phyloP scores from a whole-genome alignment of 108 stramenopile genomes.

The Conticribra guillardii region DNA sequence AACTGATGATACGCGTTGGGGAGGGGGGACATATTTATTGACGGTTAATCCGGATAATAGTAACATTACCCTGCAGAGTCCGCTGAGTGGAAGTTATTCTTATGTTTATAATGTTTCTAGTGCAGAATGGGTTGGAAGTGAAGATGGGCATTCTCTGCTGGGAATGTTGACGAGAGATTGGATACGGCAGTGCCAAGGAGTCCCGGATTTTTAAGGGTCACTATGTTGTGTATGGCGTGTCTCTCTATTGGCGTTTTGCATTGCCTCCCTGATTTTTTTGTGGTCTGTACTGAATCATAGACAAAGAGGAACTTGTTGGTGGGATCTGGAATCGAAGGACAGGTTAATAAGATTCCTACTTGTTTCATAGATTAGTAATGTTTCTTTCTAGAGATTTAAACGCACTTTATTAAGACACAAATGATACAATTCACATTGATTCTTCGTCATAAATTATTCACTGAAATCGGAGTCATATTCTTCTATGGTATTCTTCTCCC shows the following conservation, averaged over 20 bases:
- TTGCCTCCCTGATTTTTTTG: too few species aligned
- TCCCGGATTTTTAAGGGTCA: constrained; percentile 67
- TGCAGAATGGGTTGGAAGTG: constrained; percentile 69
- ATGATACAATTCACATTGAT: too few species aligned
- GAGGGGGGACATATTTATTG: constrained; percentile 40
- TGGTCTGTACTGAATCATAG: not conserved
- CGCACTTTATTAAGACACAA: too few species aligned
- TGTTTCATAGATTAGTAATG: too few species aligned
- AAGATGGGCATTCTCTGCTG: constrained; percentile 76
- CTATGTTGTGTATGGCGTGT: not conserved
- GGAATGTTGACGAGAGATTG: constrained; percentile 85
- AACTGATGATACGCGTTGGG: constrained; percentile 60
- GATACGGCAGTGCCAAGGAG: constrained; percentile 78
- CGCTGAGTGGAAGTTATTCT: constrained; percentile 68
- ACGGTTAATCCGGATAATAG: constrained; percentile 33
- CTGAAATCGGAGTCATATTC: too few species aligned
- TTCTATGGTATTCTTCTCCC: too few species aligned
- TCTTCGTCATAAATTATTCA: too few species aligned
- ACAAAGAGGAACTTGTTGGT: too few species aligned
- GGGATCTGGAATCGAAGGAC: too few species aligned
- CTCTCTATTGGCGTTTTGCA: too few species aligned
- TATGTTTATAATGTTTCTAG: constrained; percentile 65
- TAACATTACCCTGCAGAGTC: constrained; percentile 57
- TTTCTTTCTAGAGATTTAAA: too few species aligned
- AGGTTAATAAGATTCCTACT: too few species aligned